Evolutionary conservation across 495 filamentous ascomycete genomes (phyloP), one percentile per base, ranked within the genome.

Genomic region (Podospora pseudopauciseta): DNA sequence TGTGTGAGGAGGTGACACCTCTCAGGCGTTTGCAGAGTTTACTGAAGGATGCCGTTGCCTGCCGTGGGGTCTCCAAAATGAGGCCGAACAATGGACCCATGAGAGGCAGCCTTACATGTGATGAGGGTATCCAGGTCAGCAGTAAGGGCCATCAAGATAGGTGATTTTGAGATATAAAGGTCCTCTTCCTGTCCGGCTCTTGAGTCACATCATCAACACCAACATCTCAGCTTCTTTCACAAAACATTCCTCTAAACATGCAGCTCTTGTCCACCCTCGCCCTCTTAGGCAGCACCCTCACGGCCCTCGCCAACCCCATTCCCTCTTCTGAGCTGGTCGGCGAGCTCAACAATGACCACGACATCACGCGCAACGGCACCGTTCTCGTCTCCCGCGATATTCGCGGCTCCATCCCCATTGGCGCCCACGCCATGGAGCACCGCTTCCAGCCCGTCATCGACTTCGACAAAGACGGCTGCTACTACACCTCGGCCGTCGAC

Each of bases 381-480:
- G 18, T 19, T 11, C 18, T 63, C 30, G n/a, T 19, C 30, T 15
- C 61, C 61, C 61, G 61, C 30, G 32, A 23, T 19, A 34, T 63
- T 5, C 18, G 27, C 30, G 61, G 30, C 27, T 32, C 59, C 16
- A 16, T 67, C 39, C 58, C 66, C 20, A 16, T 7, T 20, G 18
- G 58, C n/a, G 63, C 67, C 16, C 26, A 18, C n/a, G n/a, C 6
- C 16, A 34, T 57, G 57, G 67, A 69, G 20, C 19, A 34, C 65
- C 74, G 68, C 62, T 79, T 71, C 66, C 77, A 79, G 68, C 77
- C 77, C 19, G 75, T 73, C 2, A 71, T 77, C 68, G 77, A 79
- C 60, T 79, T 77, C 68, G 77, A 79, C 60, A 75, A 69, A 5
- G 77, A 79, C 58, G 70, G 77, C 16, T 79, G 77, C 68, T 79